Evolutionary conservation across 306 rosid genomes (phyloP), one percentile per base, ranked within the genome.

Genomic region (Cicer pinnatifidum): DNA sequence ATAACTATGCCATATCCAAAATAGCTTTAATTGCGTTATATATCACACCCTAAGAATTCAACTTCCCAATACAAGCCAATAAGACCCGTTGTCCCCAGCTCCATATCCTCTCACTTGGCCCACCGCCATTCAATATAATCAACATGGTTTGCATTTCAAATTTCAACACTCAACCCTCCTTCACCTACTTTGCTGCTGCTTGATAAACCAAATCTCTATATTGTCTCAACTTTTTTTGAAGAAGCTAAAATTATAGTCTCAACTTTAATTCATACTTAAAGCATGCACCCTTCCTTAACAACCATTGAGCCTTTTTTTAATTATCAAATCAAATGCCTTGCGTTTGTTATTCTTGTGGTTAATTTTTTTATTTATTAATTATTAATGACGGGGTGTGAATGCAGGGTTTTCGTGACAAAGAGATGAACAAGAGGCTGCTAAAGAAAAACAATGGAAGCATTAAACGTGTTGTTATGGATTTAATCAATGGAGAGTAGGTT

Each of bases 381-480:
- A 71, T 2, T 70, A 56, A 62, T 43, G 9, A 59, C 28, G 28
- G 11, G 37, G 28, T 73, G 41, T 72, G 41, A 48, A 67, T 88
- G 86, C 78, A 94, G 99, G 99, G 97, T 20, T 91, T 94, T 81
- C 46, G 2, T 56, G 89, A 95, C 67, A 13, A 73, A 1, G 97
- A 87, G 60, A 69, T 38, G 85, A 95, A 95, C 76, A 90, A 72
- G 87, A 85, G 67, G 88, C 87, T 91, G 77, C 96, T 91, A 79
- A 61, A 17, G 85, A 95, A 92, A 83, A 87, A 95, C 81, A 86
- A 87, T 66, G 99, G 99, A 73, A 95, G 97, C 85, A 78, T 95
- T 68, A 95, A 87, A 75, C 90, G 83, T 19, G 97, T 87, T 65
- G 99, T 95, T 45, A 82, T 95, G 97, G 97, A 95, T 78, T 91